Evolutionary conservation across 345 rosid genomes (phyloP), one percentile per base, ranked within the genome.

Genomic region (Heritiera littoralis): DNA sequence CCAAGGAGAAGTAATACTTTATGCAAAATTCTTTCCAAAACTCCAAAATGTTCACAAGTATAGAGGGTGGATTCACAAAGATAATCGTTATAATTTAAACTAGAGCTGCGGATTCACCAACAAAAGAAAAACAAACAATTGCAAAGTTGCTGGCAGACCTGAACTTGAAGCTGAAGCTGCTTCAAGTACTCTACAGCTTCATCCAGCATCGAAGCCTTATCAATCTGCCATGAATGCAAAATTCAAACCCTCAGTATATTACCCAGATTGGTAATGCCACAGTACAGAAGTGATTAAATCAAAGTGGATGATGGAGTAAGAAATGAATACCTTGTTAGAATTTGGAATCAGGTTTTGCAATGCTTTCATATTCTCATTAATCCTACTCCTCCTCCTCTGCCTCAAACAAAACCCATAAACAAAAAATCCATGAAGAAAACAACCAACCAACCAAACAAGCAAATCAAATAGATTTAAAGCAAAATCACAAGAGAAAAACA

Each of bases 341-440:
- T 96, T 94, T 3, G 99, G 99, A 80, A 94, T 94, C 46, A 96
- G 87, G 84, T 88, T 92, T 51, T 96, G 99, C 71, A 96, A 88
- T 9, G 99, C 98, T 81, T 94, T 96, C 98, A 96, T 96, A 84
- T 94, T 96, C 87, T 94, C 99, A 81, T 96, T 96, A 72, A 96
- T 96, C 88, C 94, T 90, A 74, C 97, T 96, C 83, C 98, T 89
- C 83, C 99, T 90, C 80, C 97, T 91, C 99, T 96, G 86, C 80
- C 32, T 13, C 43, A 72, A 48, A 45, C 43, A 65, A 60, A 46
- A 30, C 41, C 77, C 82, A 73, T 67, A 66, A n/a, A 61, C 6
- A 35, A 77, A 68, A 70, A 38, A 54, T 45, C 70, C 59, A 43
- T 66, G 40, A 76, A 76, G 15, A 56, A 54, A 11, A 9, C 18